Evolutionary conservation across 495 filamentous ascomycete genomes (phyloP).

Genomic region (Xylaria flabelliformis): DNA sequence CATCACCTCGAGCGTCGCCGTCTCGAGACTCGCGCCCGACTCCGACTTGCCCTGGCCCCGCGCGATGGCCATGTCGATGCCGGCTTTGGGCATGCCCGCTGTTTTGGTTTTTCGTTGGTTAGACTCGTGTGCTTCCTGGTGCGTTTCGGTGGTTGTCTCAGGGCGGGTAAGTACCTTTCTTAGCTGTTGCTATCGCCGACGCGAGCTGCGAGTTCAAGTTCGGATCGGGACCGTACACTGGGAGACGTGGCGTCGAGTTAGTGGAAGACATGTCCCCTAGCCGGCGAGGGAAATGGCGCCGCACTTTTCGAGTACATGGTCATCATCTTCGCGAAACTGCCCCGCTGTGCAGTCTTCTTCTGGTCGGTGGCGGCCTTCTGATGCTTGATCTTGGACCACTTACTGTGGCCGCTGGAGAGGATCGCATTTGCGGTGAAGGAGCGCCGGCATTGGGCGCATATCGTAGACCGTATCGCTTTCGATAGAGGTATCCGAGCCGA

Average conservation of each 20-base stretch:
- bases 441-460: conserved; percentile 54
- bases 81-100: conserved; percentile 80
- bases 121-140: background rate
- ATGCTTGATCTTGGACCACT: conserved; percentile 95
- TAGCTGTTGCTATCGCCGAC: conserved; percentile 74
- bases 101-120: conserved; percentile 8
- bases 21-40: conserved; percentile 74
- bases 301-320: conserved; percentile 58
- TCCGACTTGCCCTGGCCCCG: conserved; percentile 83
- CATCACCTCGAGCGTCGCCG: conserved; percentile 80
- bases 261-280: conserved; percentile 6
- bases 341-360: conserved; percentile 58
- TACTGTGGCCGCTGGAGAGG: conserved; percentile 75
- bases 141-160: background rate
- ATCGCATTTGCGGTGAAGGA: conserved; percentile 59
- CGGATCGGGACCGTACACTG: conserved; percentile 70
- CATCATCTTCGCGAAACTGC: conserved; percentile 57
- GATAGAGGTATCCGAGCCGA: conserved; percentile 24
- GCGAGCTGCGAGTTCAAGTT: conserved; percentile 76
- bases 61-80: conserved; percentile 83
- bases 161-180: conserved; percentile 64
- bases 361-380: conserved; percentile 84
- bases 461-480: conserved; percentile 25
- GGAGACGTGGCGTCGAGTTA: conserved; percentile 12
- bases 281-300: conserved; percentile 29